Base-by-base conservation (phyloP, 176 grass and related monocot genomes). In the Paspalum notatum region DNA sequence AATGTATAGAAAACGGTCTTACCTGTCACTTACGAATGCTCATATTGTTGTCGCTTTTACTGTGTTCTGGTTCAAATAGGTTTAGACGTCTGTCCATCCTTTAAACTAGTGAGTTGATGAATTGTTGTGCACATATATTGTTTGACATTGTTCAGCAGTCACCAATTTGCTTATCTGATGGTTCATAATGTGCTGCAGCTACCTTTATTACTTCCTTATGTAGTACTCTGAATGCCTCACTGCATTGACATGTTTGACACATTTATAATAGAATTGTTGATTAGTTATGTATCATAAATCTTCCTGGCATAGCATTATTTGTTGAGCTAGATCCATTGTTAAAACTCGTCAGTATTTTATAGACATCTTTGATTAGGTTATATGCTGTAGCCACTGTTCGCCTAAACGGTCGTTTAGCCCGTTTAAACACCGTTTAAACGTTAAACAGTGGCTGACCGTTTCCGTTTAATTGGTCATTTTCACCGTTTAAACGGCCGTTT, bases 21-120 rank as follows among this genome's bases (percentile, higher is more conserved):
- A 76, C 54, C 37, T 71, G 57, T 66, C 9, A 2, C 71, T 81
- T 81, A 77, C 62, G 25, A 55, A 39, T 16, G 18, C 57, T 63
- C 59, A 7, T 66, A 63, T 20, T 14, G 41, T 71, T 76, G 27
- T 32, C 12, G 10, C 55, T 71, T 56, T 27, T 42, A 38, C 16
- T 79, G 50, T 2, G 3, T 49, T 38, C 27, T 6, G 8, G 7
- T 25, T 63, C 45, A 17, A n/a, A 48, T 60, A 63, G 14, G 4
- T 72, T 56, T 77, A 72, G 12, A 13, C 17, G 11, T 32, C 18
- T 26, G 47, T 12, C 22, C 32, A 22, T 71, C 9, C 22, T 40
- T 82, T 12, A 14, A 62, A 16, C 6, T 72, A 12, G 49, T 38
- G 42, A 37, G 76, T 26, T 48, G 66, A 22, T 62, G 32, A 70